phyloP scores from a whole-genome alignment of 768 basidiomycete species.

The Lactarius trivialis region DNA sequence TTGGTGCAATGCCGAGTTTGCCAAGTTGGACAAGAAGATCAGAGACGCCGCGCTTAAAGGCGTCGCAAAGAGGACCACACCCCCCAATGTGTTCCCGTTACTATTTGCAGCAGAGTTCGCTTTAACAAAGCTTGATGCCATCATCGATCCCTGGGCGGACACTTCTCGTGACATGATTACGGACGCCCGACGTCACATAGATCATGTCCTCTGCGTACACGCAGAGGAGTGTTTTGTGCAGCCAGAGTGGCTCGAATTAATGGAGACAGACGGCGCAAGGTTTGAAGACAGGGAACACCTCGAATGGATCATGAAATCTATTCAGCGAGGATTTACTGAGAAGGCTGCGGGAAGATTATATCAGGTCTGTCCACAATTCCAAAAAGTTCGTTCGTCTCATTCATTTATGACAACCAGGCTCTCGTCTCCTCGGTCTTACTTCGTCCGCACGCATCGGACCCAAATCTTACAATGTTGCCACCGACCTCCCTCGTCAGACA shows the following conservation, averaged over 20 bases:
- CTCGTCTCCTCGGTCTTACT: constrained; percentile 70
- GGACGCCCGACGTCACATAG: constrained; percentile 52
- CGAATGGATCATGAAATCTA: constrained; percentile 63
- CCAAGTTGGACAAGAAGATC: constrained; percentile 54
- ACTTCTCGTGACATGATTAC: constrained; percentile 61
- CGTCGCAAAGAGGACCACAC: constrained; percentile 60
- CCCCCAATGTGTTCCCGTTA: constrained; percentile 59
- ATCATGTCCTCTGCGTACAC: constrained; percentile 52
- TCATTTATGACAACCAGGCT: constrained; percentile 36
- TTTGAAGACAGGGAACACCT: constrained; percentile 78
- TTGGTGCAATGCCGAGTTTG: constrained; percentile 83
- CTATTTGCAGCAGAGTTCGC: constrained; percentile 63
- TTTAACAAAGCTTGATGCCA: constrained; percentile 43
- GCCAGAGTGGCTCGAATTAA: constrained; percentile 65
- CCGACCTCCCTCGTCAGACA: constrained; percentile 64
- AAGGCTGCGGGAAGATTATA: constrained; percentile 64
- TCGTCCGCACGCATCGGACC: constrained; percentile 54
- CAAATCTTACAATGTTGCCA: constrained; percentile 54
- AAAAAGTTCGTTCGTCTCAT: background rate
- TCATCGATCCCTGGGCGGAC: constrained; percentile 70
- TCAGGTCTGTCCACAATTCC: constrained; percentile 45
- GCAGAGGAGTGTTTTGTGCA: constrained; percentile 61
- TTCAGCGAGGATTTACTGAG: constrained; percentile 57
- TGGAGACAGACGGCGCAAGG: constrained; percentile 64
- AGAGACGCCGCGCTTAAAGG: constrained; percentile 68